Evolutionary conservation across 2,329 filamentous ascomycete genomes (phyloP).

Genomic region (Pseudodiploospora longispora): DNA sequence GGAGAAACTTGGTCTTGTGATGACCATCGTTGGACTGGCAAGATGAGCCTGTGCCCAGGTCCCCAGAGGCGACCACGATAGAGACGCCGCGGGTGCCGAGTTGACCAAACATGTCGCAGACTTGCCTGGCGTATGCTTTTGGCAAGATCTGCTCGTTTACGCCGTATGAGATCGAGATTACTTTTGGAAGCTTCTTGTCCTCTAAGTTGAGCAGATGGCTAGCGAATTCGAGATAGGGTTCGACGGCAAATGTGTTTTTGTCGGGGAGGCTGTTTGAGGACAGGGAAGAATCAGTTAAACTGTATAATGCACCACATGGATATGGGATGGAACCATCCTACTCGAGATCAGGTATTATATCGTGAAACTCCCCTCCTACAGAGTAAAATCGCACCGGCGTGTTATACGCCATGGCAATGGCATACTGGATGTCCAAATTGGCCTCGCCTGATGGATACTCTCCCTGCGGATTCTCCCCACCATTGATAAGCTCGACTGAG

Average conservation of each 20-base stretch:
- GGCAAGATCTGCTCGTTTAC: conserved; percentile 60
- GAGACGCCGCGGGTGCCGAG: conserved; percentile 59
- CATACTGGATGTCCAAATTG: conserved; percentile 30
- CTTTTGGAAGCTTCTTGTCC: conserved; percentile 48
- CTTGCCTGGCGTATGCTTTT: conserved; percentile 42
- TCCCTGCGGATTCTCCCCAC: conserved; percentile 43
- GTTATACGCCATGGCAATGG: conserved; percentile 24
- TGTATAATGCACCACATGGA: too few species aligned
- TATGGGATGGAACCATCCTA: conserved; percentile 13
- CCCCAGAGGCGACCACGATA: conserved; percentile 57
- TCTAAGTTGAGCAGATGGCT: conserved; percentile 49
- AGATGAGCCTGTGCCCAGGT: conserved; percentile 32
- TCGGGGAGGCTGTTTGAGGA: conserved; percentile 13
- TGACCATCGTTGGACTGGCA: conserved; percentile 30
- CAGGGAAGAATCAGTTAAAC: background rate
- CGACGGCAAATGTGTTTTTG: conserved; percentile 38
- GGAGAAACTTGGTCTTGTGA: conserved; percentile 24
- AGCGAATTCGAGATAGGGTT: conserved; percentile 59
- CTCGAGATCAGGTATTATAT: conserved; percentile 27
- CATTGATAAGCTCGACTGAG: conserved; percentile 47
- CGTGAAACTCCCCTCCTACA: conserved; percentile 21
- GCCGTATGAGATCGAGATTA: conserved; percentile 63
- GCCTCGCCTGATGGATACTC: conserved; percentile 23
- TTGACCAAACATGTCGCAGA: conserved; percentile 52
- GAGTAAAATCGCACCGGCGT: conserved; percentile 27